Base-by-base conservation (phyloP, 441 rosid species). In the Manihot esculenta region DNA sequence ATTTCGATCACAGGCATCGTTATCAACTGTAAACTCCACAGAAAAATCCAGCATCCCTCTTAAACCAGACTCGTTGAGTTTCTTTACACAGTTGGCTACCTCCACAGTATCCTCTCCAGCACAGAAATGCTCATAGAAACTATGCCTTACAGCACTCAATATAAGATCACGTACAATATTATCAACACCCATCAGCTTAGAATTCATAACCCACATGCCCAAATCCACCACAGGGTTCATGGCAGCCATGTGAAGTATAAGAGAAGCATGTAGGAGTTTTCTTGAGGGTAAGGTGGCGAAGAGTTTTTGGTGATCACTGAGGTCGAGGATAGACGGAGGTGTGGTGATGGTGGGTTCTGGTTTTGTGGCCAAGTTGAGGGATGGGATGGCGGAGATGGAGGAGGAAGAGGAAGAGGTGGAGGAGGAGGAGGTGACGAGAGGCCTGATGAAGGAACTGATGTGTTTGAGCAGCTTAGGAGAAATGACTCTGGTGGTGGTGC, bases 91-190 rank as follows among this genome's bases (percentile, higher is more conserved):
- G 47, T 68, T 41, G 10, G 59, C 84, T 0, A 85, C 93, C 66
- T 81, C 88, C 6, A 21, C 61, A 0, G 79, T 66, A 21, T 74
- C 74, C 75, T 91, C 96, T 0, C 98, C 97, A 0, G 89, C 97
- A 6, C 94, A 91, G 50, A 93, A 94, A 71, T 91, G 98, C 64
- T 88, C 89, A 23, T 80, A 91, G 57, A 94, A 86, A 14, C 87
- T 91, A 42, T 68, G 78, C 75, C 82, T 83, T 1, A 91, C 73
- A 18, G 68, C 10, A 33, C 63, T 45, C 33, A 83, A 58, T 35
- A 94, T 72, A 8, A 75, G 21, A 3, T 77, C 83, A 0, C 94
- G 85, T 18, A 80, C 63, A 15, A 81, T 1, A 15, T 57, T 51
- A 11, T 73, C 60, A 2, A 68, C 33, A 2, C 82, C 84, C 86